Evolutionary conservation across 352 stramenopile species (phyloP).

Genomic region (Phytophthora syringae): DNA sequence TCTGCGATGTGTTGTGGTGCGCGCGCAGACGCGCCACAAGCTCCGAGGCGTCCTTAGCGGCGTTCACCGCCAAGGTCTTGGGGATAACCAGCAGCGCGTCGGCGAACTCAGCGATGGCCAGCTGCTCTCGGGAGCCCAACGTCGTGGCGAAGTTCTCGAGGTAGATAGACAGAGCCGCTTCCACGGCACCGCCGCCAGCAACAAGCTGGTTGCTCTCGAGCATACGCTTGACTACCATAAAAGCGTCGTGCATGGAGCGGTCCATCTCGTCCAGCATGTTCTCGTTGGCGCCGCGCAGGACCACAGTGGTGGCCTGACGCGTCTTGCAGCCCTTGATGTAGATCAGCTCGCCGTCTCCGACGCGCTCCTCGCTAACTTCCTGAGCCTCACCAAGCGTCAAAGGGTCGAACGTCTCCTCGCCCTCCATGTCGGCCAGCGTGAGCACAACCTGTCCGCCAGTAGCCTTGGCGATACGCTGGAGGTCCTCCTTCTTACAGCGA

Average conservation of each 20-base stretch:
- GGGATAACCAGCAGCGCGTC: slow-evolving; percentile 98
- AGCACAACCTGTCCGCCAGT: slow-evolving; percentile 97
- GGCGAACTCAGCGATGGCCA: slow-evolving; percentile 99
- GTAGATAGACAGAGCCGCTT: slow-evolving; percentile 98
- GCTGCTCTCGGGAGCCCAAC: slow-evolving; percentile 96
- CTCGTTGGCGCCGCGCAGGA: slow-evolving; percentile 99
- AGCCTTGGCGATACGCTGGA: slow-evolving; percentile 98
- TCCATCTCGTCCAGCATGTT: slow-evolving; percentile 99
- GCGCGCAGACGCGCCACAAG: slow-evolving; percentile 97
- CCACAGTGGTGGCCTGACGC: slow-evolving; percentile 95
- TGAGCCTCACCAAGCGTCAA: slow-evolving; percentile 92
- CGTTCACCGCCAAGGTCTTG: slow-evolving; percentile 99
- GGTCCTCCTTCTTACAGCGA: slow-evolving; percentile 98
- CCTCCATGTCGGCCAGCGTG: slow-evolving; percentile 99
- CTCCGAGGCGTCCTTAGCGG: slow-evolving; percentile 98
- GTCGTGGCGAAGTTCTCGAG: slow-evolving; percentile 98
- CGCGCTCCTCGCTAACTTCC: slow-evolving; percentile 95
- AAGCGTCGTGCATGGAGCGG: slow-evolving; percentile 97
- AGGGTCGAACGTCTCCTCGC: slow-evolving; percentile 97
- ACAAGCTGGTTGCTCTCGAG: slow-evolving; percentile 99
- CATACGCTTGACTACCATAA: slow-evolving; percentile 99
- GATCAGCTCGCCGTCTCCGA: slow-evolving; percentile 99
- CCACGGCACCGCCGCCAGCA: slow-evolving; percentile 97
- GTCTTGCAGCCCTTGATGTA: slow-evolving; percentile 98
- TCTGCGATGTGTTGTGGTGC: slow-evolving; percentile 97